phyloP scores from a whole-genome alignment of 1,139 yeast species.

The Suhomyces terraborum region DNA sequence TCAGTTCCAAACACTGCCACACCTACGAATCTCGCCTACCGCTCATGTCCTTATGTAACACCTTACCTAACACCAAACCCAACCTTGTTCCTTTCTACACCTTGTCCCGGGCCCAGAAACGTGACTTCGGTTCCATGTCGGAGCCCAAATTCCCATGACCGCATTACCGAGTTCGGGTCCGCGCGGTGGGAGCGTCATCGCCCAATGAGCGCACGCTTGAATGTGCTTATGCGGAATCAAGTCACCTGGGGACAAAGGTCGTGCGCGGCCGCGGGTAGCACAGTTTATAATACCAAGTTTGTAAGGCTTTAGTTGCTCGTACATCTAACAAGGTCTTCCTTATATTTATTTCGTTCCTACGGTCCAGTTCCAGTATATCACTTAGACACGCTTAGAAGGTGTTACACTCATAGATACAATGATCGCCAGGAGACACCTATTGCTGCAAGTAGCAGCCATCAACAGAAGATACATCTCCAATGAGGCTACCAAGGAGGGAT shows the following conservation, averaged over 20 bases:
- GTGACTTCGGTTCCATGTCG: slow-evolving; percentile 1
- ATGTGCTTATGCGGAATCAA: slow-evolving; percentile 8
- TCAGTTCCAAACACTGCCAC: too few species aligned
- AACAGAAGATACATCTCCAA: slow-evolving; percentile 28
- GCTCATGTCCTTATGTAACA: too few species aligned
- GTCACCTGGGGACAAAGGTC: slow-evolving; percentile 12
- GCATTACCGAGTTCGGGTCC: slow-evolving; percentile 12
- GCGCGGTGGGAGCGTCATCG: neutral
- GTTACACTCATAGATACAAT: slow-evolving; percentile 10
- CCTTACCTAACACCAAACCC: too few species aligned
- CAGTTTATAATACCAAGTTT: neutral
- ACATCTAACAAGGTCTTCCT: neutral
- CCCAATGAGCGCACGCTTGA: slow-evolving; percentile 7
- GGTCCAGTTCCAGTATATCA: neutral
- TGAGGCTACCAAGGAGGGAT: slow-evolving; percentile 29
- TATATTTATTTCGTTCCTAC: neutral
- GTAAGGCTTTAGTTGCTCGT: slow-evolving; percentile 1
- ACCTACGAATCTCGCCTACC: too few species aligned
- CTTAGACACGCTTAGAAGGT: neutral
- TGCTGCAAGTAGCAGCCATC: slow-evolving; percentile 13
- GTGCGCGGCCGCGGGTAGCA: slow-evolving; percentile 5
- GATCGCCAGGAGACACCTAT: slow-evolving; percentile 20
- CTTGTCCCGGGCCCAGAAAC: neutral
- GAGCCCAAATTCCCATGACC: neutral
- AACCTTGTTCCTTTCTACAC: neutral